Evolutionary conservation across 2,329 filamentous ascomycete genomes (phyloP), one percentile per base, ranked within the genome.

Genomic region (Colletotrichum karsti): DNA sequence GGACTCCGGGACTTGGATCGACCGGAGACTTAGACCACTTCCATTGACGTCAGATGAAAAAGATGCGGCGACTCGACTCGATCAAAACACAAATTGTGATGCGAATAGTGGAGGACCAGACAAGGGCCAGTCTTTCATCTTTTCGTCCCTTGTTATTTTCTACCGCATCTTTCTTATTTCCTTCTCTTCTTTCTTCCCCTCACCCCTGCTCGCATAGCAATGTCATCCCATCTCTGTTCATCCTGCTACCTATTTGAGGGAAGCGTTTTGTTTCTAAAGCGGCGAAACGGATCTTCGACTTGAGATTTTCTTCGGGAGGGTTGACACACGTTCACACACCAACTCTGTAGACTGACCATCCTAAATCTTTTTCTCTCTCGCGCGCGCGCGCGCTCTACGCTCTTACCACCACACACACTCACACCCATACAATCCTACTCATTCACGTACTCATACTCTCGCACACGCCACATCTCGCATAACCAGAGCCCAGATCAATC

Each of bases 21-120:
- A 37, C 64, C 37, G 60, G 53, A 30, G 37, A 56, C 59, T 24
- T 41, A 39, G 33, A 35, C 33, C 33, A 35, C 6, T 35, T 53
- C 33, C 28, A 4, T 63, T 67, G 64, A 64, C 60, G 60, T 67
- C 64, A 67, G 60, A 54, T 53, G 60, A 64, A 64, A n/a, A 64
- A 28, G 46, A 51, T 63, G 63, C 63, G 59, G 60, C 60, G 60
- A 59, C 60, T 54, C 37, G 35, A 53, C 37, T 55, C 42, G 46
- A 50, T 7, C 46, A 54, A 54, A 54, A 61, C 30, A 54, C 46
- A 41, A 64, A 57, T 57, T 33, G 30, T 33, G 30, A 33, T 33
- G 30, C 30, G 30, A 33, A 33, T 33, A 33, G 30, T 33, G 30
- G 30, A 33, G n/a, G n/a, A n/a, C n/a, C n/a, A n/a, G n/a, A n/a